Base-by-base conservation (phyloP, 169 alveolate species). In the Plasmodium coatneyi region DNA sequence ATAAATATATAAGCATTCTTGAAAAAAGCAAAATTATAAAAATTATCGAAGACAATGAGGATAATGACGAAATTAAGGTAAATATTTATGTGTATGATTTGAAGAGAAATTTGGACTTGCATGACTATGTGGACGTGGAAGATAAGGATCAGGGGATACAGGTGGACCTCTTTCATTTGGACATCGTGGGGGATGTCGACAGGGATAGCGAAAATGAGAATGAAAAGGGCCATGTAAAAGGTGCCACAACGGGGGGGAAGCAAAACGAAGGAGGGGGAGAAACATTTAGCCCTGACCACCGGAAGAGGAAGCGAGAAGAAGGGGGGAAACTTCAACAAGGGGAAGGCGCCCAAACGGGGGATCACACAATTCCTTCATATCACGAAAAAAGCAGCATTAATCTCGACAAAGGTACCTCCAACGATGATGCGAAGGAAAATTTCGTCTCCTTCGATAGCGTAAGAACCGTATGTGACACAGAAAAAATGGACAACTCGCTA, bases 1-100 rank as follows among this genome's bases (percentile, higher is more conserved):
- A 95, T 94, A 96, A 93, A 95, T 96, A 96, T 83, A 94, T 96
- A 52, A 96, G 96, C 82, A 92, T 96, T 3, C 84, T 96, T 76
- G 97, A 96, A 66, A 78, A 96, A 41, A 96, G 92, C 72, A 93
- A 96, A 81, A 91, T 96, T 39, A 96, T 95, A 70, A 93, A 95
- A 39, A 76, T 92, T 41, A 46, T 96, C 32, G 96, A 92, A 79
- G 96, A 95, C 39, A 60, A 93, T 28, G 95, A 95, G 10, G 82
- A 87, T 78, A 79, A 32, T 9, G 93, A 87, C 46, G 93, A 87
- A 52, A 78, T 87, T 14, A 87, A 78, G 56, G 71, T 87, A 2
- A 87, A 87, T 79, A 76, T 78, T 87, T 87, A 22, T 71, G 81
- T 87, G 25, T 87, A 54, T 32, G 93, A 87, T 78, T 25, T 32